A percentile compares a stretch with the other conserved stretches of the same genome.
phyloP scores from a whole-genome alignment of 176 grass and related monocot species.

The Oryza punctata region DNA sequence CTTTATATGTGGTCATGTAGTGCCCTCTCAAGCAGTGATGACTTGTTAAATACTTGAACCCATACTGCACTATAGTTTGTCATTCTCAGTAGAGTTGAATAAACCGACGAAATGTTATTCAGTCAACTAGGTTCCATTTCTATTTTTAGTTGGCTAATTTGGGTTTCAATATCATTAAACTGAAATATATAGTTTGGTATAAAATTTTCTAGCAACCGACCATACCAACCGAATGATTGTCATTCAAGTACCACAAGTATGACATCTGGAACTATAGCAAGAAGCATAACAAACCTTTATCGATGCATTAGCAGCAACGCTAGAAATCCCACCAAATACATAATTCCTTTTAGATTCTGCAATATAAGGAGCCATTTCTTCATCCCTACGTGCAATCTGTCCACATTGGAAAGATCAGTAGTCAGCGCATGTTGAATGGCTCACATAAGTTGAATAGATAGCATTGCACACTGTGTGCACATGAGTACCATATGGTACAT shows the following conservation, averaged over 20 bases:
- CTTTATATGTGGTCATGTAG: too few species aligned
- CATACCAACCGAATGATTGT: too few species aligned
- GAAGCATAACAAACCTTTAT: constrained; percentile 74
- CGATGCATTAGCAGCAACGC: constrained; percentile 86
- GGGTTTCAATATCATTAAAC: too few species aligned
- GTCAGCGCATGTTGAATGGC: not conserved
- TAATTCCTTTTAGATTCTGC: constrained; percentile 87
- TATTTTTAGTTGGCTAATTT: too few species aligned
- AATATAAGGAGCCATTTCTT: constrained; percentile 93
- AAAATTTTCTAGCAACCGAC: too few species aligned
- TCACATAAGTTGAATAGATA: not conserved
- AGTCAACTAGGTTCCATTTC: too few species aligned
- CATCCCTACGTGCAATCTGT: constrained; percentile 86
- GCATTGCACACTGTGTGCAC: not conserved
- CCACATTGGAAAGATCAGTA: constrained; percentile 16
- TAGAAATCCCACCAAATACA: constrained; percentile 94
- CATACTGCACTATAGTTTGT: too few species aligned
- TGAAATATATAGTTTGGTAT: too few species aligned
- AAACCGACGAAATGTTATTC: too few species aligned
- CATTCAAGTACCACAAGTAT: constrained; percentile 34
- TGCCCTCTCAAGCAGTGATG: too few species aligned
- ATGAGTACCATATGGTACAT: not conserved
- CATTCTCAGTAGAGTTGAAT: too few species aligned
- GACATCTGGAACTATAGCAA: constrained; percentile 33
- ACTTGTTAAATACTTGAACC: too few species aligned